Evolutionary conservation across 2,329 filamentous ascomycete genomes (phyloP), one percentile per base, ranked within the genome.

Genomic region (Neofusicoccum ribis): DNA sequence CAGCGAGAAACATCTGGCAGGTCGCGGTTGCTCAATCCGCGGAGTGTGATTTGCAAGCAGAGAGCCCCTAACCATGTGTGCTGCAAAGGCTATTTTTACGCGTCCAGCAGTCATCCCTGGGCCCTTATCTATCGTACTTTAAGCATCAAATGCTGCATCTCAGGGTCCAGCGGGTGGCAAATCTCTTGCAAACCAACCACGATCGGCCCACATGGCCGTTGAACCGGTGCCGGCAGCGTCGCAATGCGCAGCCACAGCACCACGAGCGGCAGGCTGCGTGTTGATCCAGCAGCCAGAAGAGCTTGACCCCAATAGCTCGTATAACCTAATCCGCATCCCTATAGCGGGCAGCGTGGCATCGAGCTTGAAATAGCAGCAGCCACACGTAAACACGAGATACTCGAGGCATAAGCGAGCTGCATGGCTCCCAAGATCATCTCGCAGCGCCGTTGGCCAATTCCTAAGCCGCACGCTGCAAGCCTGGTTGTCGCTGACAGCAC

Each of bases 131-230:
- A 60, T 60, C 43, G 56, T 60, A 37, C 56, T 60, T 60, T 60
- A 58, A 58, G 54, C 54, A 58, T 58, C 52, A 56, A 56, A 41
- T 43, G 36, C 54, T 34, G n/a, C 56, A 60, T 60, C 43, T 60
- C 56, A 60, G 56, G 56, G 56, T 60, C 56, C 56, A 47, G 56
- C 23, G 51, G 36, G 54, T 60, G 56, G 56, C 56, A 60, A 60
- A 60, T 47, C 56, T 60, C 56, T 17, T 15, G 15, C 31, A 17
- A 31, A 31, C 39, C 7, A n/a, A 8, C 56, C 17, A 56, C 54
- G 14, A 17, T 43, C 54, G 20, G 27, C 27, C 27, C 27, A 31
- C 27, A 31, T 31, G 27, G 27, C 54, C 37, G 54, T 58, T 44
- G n/a, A 44, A 9, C 14, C 54, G 39, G 23, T 11, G 39, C 44